Evolutionary conservation across 208 protist genomes (phyloP).

Genomic region (Porcisia hertigi): DNA sequence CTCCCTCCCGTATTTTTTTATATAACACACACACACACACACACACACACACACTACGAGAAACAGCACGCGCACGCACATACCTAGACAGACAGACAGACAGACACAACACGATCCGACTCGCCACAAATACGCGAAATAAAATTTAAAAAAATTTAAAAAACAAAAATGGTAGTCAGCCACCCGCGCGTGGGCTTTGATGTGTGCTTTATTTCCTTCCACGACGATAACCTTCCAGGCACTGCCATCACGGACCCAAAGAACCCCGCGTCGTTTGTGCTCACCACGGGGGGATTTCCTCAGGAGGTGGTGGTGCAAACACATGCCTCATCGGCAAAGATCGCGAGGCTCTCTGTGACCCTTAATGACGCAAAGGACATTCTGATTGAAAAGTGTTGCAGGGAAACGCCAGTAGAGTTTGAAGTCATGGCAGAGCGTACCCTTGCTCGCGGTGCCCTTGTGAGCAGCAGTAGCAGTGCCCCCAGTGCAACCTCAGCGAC

Average conservation of each 20-base stretch:
- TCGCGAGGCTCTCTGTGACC: conserved; percentile 46
- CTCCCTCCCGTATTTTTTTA: not conserved
- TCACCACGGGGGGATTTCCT: conserved; percentile 87
- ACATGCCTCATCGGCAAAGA: conserved; percentile 55
- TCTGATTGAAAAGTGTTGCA: conserved; percentile 45
- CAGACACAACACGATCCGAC: not conserved
- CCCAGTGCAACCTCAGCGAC: not conserved
- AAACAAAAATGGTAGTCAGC: conserved; percentile 14
- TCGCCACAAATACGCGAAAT: not conserved
- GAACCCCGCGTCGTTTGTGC: conserved; percentile 51
- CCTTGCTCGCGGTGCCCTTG: conserved; percentile 34
- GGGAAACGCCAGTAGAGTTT: conserved; percentile 32
- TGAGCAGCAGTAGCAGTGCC: conserved; percentile 5
- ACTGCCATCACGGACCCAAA: conserved; percentile 51
- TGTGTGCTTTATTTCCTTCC: conserved; percentile 73
- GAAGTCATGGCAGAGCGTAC: conserved; percentile 56
- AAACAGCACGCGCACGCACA: not conserved
- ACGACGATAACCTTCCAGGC: conserved; percentile 62
- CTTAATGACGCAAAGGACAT: conserved; percentile 84
- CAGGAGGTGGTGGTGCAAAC: conserved; percentile 82
- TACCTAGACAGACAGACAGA: not conserved
- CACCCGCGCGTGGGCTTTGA: conserved; percentile 48
- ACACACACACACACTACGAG: not conserved
- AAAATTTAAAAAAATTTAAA: too few relatives aligned
- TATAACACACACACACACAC: not conserved